A percentile compares a stretch with the other conserved stretches of the same genome.
Conservation (phyloP, 495 filamentous ascomycete genomes). For the Lasiosphaeria hispida region DNA sequence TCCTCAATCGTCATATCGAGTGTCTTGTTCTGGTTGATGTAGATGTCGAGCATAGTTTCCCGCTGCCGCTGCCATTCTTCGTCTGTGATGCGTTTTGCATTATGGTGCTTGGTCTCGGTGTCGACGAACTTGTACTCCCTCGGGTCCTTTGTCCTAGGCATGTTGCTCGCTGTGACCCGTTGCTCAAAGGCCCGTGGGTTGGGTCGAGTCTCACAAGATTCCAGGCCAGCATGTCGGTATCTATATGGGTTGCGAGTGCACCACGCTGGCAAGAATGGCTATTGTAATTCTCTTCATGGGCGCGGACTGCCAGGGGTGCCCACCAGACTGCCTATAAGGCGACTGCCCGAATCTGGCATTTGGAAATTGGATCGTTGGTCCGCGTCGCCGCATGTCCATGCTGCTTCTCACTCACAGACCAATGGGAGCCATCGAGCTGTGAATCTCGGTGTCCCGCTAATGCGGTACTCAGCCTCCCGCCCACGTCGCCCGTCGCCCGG, state of each 20-base stretch:
- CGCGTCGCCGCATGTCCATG: background rate
- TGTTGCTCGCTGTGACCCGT: background rate
- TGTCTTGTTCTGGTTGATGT: conserved; percentile 7
- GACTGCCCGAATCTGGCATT: background rate
- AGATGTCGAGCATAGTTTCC: conserved; percentile 15
- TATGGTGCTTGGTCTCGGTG: background rate
- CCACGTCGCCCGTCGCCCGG: background rate
- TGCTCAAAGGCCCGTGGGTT: background rate
- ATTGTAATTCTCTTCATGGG: background rate
- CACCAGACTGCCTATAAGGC: background rate
- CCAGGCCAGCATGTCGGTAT: background rate
- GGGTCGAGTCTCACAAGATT: no score
- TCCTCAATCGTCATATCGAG: conserved; percentile 13
- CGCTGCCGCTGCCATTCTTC: conserved; percentile 10
- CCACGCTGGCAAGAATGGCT: no score
- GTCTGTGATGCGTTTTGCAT: conserved; percentile 11
- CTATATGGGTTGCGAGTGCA: background rate
- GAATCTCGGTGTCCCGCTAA: background rate
- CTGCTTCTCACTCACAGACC: background rate
- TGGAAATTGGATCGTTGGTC: background rate
- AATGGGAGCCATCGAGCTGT: background rate
- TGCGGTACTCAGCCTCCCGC: background rate
- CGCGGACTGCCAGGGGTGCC: background rate
- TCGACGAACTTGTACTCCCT: conserved; percentile 4
- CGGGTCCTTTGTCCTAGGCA: background rate